These are phyloP conservation scores for Scleroderma citrinum DNA, from an alignment of 768 basidiomycete genomes.

Conservation along the genomic window DNA sequence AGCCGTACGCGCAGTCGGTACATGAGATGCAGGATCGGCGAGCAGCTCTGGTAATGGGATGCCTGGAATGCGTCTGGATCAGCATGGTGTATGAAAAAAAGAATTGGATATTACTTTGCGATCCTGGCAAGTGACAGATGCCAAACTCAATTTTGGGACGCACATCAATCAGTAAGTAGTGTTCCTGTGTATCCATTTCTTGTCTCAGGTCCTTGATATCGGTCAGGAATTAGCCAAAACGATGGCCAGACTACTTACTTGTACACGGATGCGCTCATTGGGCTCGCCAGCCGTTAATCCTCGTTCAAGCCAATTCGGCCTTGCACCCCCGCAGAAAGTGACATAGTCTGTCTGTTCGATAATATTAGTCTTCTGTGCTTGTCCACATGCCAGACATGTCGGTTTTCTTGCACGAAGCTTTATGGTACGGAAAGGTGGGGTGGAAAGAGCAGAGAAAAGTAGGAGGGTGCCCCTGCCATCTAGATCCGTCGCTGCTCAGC, in stretches of 20 bases:
- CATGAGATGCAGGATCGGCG: constrained; percentile 46
- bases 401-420: constrained; percentile 69
- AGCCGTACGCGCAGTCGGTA: constrained; percentile 24
- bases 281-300: constrained; percentile 42
- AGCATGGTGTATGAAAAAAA: neutral
- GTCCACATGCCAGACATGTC: constrained; percentile 73
- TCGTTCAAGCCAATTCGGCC: constrained; percentile 57
- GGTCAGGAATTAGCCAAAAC: neutral
- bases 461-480: constrained; percentile 61
- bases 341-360: constrained; percentile 71
- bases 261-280: constrained; percentile 38
- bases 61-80: constrained; percentile 41
- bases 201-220: constrained; percentile 43
- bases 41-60: constrained; percentile 65
- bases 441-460: constrained; percentile 65
- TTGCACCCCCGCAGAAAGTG: constrained; percentile 74
- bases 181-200: constrained; percentile 27
- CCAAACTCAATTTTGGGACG: constrained; percentile 75
- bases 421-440: constrained; percentile 73
- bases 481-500: constrained; percentile 20
- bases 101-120: constrained; percentile 52
- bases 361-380: constrained; percentile 36
- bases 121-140: constrained; percentile 75
- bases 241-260: constrained; percentile 28
- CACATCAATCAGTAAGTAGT: constrained; percentile 62